Base-by-base conservation (phyloP, 257 asterid genomes). In the Fraxinus cuspidata region DNA sequence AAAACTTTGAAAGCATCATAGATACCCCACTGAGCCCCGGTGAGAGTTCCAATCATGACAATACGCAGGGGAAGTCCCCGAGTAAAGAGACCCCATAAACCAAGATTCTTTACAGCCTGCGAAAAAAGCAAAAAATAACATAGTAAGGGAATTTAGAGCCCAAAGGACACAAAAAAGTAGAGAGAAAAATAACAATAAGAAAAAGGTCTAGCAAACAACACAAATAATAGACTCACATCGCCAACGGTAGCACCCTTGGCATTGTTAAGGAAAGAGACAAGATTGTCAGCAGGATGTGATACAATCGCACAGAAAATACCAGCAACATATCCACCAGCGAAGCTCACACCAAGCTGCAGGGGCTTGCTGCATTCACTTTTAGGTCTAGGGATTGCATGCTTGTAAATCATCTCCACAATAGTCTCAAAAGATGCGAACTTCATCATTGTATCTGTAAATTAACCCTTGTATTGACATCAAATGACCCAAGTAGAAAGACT, bases 11-110 rank as follows among this genome's bases (percentile, higher is more conserved):
- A 92, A 63, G 98, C 96, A 75, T 94, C 98, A 70, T 94, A 94
- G 87, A 94, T 87, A 37, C 98, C 98, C 98, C 98, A 94, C 70
- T 94, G 98, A 23, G 97, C 95, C 70, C 98, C 98, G 16, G 98
- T 92, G 38, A 94, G 97, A 53, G 98, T 94, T 38, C 98, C 98
- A 77, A 94, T 92, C 98, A 94, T 94, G 83, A 94, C 96, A 74
- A 94, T 94, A 81, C 98, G 96, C 29, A 94, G 92, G 81, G 97
- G 98, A 77, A 94, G 96, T 4, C 98, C 98, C 34, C 98, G 88
- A 1, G 97, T 94, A 80, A 89, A 92, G 71, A 94, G 92, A 63
- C 97, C 97, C 90, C 42, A 4, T 53, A 94, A 37, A 11, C 98
- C 98, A 4, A 94, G 81, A 84, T 94, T 92, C 77, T 87, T 88